Base-by-base conservation (phyloP, 1,284 basidiomycete species). In the Sporisorium reilianum region DNA sequence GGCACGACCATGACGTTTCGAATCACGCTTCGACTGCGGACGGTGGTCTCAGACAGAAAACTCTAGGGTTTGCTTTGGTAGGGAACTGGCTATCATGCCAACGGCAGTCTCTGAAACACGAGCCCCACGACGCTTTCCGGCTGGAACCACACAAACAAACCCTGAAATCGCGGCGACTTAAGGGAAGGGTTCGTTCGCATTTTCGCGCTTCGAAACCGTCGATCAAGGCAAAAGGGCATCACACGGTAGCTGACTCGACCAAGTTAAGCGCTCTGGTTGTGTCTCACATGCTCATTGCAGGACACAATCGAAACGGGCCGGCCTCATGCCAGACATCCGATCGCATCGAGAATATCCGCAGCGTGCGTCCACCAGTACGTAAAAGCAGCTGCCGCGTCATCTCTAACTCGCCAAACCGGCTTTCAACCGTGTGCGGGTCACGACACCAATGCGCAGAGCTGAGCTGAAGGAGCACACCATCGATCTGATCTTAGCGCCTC, bases 111-210 rank as follows among this genome's bases (percentile, higher is more conserved):
- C 14, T 45, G 44, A 28, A 14, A 26, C 44, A 45, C 14, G 14
- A 45, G 25, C 48, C 28, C 5, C 20, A 32, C 5, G 26, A 18
- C 30, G n/a, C 14, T 4, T 3, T 20, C 11, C 25, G 28, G 16
- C 44, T 36, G 34, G 34, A 26, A 32, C 25, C 18, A n/a, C 23
- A 52, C 50, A 52, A 52, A 52, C 50, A 53, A 40, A 53, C 26
- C 51, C 51, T 53, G 40, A 42, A 42, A 28, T 53, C 36, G 26
- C 51, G 40, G 51, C 40, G 51, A 41, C 51, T 30, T 30, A 11
- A 22, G 6, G 11, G 42, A 6, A 22, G 6, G 30, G 48, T n/a
- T n/a, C n/a, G n/a, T 50, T 53, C 36, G 46, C 20, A 12, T n/a
- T 28, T 6, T 22, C 46, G 46, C 46, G 22, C 11, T 49, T 32